These are phyloP conservation scores for Neurospora sp. DNA, from an alignment of 495 filamentous ascomycete genomes.

Conservation along the genomic window DNA sequence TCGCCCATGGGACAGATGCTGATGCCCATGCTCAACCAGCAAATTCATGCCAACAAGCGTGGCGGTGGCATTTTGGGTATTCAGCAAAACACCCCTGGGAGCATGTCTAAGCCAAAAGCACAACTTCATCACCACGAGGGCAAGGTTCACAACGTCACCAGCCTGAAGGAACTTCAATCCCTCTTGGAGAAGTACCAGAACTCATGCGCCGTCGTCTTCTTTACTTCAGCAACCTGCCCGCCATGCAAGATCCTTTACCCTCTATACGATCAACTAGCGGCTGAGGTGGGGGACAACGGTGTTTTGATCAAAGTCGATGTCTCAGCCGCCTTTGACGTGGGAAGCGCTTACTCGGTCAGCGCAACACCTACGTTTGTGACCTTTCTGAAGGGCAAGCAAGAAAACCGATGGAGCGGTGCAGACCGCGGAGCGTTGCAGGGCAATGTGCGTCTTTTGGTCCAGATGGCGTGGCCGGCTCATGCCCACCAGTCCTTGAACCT, in stretches of 20 bases:
- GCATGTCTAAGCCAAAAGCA: conserved; percentile 23
- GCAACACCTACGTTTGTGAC: conserved; percentile 89
- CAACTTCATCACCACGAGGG: conserved; percentile 18
- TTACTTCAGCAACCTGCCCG: conserved; percentile 78
- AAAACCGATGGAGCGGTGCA: conserved; percentile 73
- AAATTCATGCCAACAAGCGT: conserved; percentile 57
- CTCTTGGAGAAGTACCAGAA: conserved; percentile 47
- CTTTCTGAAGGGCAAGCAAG: conserved; percentile 64
- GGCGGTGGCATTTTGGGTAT: conserved; percentile 41
- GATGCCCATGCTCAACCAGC: conserved; percentile 64
- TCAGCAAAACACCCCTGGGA: conserved; percentile 23
- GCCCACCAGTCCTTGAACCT: conserved; percentile 61
- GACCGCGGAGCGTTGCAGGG: conserved; percentile 55
- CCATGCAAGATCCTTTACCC: conserved; percentile 83
- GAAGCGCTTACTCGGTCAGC: conserved; percentile 53
- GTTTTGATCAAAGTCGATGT: conserved; percentile 79
- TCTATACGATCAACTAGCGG: conserved; percentile 69
- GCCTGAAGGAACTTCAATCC: conserved; percentile 47
- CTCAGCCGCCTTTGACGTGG: conserved; percentile 54
- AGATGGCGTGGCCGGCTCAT: conserved; percentile 70
- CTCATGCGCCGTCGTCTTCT: conserved; percentile 78
- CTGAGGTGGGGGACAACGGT: conserved; percentile 57
- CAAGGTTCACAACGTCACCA: conserved; percentile 27
- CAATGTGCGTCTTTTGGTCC: conserved; percentile 62
- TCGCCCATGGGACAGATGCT: conserved; percentile 91